Evolutionary conservation across 108 stramenopile species (phyloP).

Genomic region (Discostella pseudostelligera): DNA sequence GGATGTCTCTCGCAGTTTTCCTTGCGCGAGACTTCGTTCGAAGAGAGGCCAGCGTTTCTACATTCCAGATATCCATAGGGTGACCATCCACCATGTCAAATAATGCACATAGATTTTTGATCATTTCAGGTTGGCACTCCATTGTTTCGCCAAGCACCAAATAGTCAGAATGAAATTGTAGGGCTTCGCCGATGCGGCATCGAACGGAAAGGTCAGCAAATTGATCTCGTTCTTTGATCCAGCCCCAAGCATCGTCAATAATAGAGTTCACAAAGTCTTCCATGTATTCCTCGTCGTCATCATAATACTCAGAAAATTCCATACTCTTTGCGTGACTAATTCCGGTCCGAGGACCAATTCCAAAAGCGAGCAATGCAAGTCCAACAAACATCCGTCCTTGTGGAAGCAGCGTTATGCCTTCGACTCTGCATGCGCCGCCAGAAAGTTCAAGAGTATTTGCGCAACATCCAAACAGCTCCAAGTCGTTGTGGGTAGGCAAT

Average conservation of each 20-base stretch:
- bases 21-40: too few relatives aligned
- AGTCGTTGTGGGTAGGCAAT: slow-evolving; percentile 12
- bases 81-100: slow-evolving; percentile 63
- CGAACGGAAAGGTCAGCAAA: slow-evolving; percentile 7
- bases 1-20: too few relatives aligned
- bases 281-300: slow-evolving; percentile 17
- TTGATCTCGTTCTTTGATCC: slow-evolving; percentile 17
- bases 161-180: slow-evolving; percentile 49
- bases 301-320: slow-evolving; percentile 2
- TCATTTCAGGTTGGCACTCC: slow-evolving; percentile 57
- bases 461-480: slow-evolving; percentile 49
- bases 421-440: slow-evolving; percentile 57
- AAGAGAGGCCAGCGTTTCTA: neutral
- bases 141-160: slow-evolving; percentile 63
- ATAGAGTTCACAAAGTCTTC: slow-evolving; percentile 13
- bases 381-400: slow-evolving; percentile 61
- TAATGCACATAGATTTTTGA: slow-evolving; percentile 47
- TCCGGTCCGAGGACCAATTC: slow-evolving; percentile 34
- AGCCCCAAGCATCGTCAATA: slow-evolving; percentile 15
- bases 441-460: slow-evolving; percentile 65
- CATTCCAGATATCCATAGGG: slow-evolving; percentile 50
- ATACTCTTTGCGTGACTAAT: neutral
- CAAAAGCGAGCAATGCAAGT: slow-evolving; percentile 58
- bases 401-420: slow-evolving; percentile 64
- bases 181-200: slow-evolving; percentile 44